Evolutionary conservation across 2,329 filamentous ascomycete species (phyloP).

Genomic region (Aspergillus sp.): DNA sequence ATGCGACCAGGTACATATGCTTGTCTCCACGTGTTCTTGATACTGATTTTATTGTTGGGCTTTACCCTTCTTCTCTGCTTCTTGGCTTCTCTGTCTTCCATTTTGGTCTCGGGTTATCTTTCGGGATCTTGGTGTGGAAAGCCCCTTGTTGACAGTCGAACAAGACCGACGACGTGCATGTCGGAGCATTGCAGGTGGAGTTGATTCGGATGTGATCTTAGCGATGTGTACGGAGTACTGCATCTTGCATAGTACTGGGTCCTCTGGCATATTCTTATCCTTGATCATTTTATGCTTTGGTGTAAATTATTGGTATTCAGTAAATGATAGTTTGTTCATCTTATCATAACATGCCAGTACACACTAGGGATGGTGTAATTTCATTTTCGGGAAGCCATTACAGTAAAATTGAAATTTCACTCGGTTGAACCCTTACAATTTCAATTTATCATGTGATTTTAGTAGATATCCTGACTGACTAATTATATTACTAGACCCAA

Average conservation of each 20-base stretch:
- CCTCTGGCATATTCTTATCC: neutral
- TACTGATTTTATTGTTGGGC: slow-evolving; percentile 9
- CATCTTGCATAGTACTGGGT: slow-evolving; percentile 12
- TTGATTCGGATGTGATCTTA: slow-evolving; percentile 14
- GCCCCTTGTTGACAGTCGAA: slow-evolving; percentile 13
- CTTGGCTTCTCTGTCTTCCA: neutral
- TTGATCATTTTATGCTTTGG: neutral
- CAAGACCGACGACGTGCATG: slow-evolving; percentile 11
- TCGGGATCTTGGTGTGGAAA: neutral
- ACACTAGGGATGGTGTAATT: too few relatives aligned
- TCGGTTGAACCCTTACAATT: too few relatives aligned
- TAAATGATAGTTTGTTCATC: too few relatives aligned
- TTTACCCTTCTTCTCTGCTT: slow-evolving; percentile 8
- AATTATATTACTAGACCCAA: too few relatives aligned
- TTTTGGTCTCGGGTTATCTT: slow-evolving; percentile 1
- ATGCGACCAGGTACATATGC: slow-evolving; percentile 13
- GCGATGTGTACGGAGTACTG: slow-evolving; percentile 13
- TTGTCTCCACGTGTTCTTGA: slow-evolving; percentile 4
- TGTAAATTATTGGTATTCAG: neutral
- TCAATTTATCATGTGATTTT: too few relatives aligned
- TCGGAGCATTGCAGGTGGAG: slow-evolving; percentile 16
- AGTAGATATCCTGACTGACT: too few relatives aligned
- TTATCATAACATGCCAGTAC: neutral
- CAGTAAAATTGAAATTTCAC: too few relatives aligned
- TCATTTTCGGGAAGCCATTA: too few relatives aligned